Evolutionary conservation across 257 asterid species (phyloP), one percentile per base, ranked within the genome.

Genomic region (Gentiana macrophylla): DNA sequence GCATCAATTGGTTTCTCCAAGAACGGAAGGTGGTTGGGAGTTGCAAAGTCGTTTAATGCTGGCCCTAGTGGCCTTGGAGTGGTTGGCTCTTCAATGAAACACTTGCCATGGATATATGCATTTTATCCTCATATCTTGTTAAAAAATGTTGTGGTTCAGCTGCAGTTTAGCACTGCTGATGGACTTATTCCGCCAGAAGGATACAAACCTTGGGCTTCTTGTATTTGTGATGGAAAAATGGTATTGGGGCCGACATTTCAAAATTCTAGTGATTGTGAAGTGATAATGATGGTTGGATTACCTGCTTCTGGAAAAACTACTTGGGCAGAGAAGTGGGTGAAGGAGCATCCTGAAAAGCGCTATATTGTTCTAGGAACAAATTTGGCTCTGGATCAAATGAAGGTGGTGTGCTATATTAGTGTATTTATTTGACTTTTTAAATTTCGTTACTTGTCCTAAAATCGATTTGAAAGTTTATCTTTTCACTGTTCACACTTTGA

Each of bases 291-390:
- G 85, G 85, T 80, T 32, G 92, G 92, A 32, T 72, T 83, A 53
- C 92, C 85, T 24, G 81, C 81, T 56, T 71, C 80, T n/a, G 92
- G 92, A 8, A 83, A 83, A 65, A 75, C 76, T 67, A 77, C 92
- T 2, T 83, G 87, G 92, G 92, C 92, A 3, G 79, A 83, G 66
- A 79, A 73, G 45, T 77, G 69, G 79, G 73, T 61, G 57, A 71
- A 43, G 49, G 75, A 62, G 62, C 78, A 73, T 69, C 83, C 83
- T 6, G 92, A 75, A 68, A 83, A 77, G 74, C 78, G 85, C 51
- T 80, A 83, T 54, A 52, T 77, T 62, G 57, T 83, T 56, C 81
- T 83, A 48, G 87, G 92, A 57, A 77, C 83, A 38, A 75, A 80
- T 56, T 65, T 69, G 53, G 84, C 64, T 9, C 56, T 77, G 69